phyloP scores from a whole-genome alignment of 2,329 filamentous ascomycete genomes.

The Aspergillus candidus region DNA sequence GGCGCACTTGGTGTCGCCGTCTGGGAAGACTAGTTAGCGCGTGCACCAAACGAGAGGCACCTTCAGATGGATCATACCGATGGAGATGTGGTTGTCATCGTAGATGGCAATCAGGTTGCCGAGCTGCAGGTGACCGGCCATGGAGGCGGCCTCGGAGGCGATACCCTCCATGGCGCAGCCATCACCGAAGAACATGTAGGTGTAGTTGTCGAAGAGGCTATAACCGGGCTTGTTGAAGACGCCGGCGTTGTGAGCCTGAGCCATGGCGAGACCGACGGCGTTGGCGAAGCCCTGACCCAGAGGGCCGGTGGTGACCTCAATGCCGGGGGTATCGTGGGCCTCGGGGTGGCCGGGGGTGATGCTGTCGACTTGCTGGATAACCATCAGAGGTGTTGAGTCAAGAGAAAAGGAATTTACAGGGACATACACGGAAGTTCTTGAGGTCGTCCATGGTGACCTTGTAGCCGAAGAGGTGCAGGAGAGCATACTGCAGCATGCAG shows the following conservation, averaged over 20 bases:
- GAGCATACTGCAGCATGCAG: slow-evolving; percentile 98
- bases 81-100: slow-evolving; percentile 97
- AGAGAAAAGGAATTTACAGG: too few relatives aligned
- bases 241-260: slow-evolving; percentile 83
- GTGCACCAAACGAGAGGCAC: not conserved
- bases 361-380: slow-evolving; percentile 57
- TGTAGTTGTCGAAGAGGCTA: slow-evolving; percentile 91
- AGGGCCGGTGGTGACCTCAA: slow-evolving; percentile 97
- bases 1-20: slow-evolving; percentile 90
- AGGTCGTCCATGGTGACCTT: slow-evolving; percentile 79
- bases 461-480: slow-evolving; percentile 96
- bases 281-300: slow-evolving; percentile 97
- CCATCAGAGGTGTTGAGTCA: too few relatives aligned
- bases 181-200: slow-evolving; percentile 94
- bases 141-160: slow-evolving; percentile 83
- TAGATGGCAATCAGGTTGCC: slow-evolving; percentile 96
- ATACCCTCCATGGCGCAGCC: slow-evolving; percentile 98
- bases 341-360: slow-evolving; percentile 96
- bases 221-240: slow-evolving; percentile 96
- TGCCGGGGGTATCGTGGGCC: slow-evolving; percentile 88
- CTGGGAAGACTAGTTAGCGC: slow-evolving; percentile 35
- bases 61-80: slow-evolving; percentile 45
- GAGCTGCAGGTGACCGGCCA: slow-evolving; percentile 92
- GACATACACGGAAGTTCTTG: slow-evolving; percentile 89
- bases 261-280: slow-evolving; percentile 95